Evolutionary conservation across 2,329 filamentous ascomycete genomes (phyloP).

Genomic region (Septoria linicola): DNA sequence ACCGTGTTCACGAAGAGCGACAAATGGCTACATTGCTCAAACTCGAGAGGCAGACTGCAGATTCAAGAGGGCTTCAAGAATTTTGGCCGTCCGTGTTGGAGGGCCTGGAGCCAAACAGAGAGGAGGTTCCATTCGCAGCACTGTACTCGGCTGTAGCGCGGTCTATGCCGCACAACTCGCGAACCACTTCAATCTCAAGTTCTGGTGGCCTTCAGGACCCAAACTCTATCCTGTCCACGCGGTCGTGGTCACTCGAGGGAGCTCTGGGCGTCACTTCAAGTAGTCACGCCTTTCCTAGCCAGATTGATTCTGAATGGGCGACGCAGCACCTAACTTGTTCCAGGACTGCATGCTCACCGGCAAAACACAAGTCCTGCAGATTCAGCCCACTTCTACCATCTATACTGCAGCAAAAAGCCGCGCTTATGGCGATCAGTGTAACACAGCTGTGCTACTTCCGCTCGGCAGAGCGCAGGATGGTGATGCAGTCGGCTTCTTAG

Average conservation of each 20-base stretch:
- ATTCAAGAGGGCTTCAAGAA: slow-evolving; percentile 17
- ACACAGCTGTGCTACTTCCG: slow-evolving; percentile 37
- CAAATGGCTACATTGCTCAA: slow-evolving; percentile 22
- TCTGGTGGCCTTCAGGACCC: slow-evolving; percentile 1
- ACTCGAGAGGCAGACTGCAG: slow-evolving; percentile 18
- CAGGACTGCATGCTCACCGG: slow-evolving; percentile 11
- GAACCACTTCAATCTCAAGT: slow-evolving; percentile 6
- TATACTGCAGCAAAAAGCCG: slow-evolving; percentile 12
- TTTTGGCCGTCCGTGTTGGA: slow-evolving; percentile 22
- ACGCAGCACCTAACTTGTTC: slow-evolving; percentile 13
- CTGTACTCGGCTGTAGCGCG: slow-evolving; percentile 17
- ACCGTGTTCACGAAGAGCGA: slow-evolving; percentile 22
- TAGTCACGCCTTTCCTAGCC: slow-evolving; percentile 3
- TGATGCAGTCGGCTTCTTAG: slow-evolving; percentile 24
- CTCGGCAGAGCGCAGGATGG: slow-evolving; percentile 28
- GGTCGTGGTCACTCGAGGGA: slow-evolving; percentile 15
- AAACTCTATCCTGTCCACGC: slow-evolving; percentile 3
- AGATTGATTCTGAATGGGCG: slow-evolving; percentile 17
- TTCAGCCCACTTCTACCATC: slow-evolving; percentile 4
- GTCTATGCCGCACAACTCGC: neutral
- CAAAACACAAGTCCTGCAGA: slow-evolving; percentile 23
- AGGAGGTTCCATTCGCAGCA: slow-evolving; percentile 26
- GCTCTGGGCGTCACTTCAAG: slow-evolving; percentile 1
- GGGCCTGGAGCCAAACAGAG: slow-evolving; percentile 18
- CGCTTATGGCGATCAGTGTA: slow-evolving; percentile 36